phyloP scores from a whole-genome alignment of 768 basidiomycete genomes.

The Termitomyces sp. region DNA sequence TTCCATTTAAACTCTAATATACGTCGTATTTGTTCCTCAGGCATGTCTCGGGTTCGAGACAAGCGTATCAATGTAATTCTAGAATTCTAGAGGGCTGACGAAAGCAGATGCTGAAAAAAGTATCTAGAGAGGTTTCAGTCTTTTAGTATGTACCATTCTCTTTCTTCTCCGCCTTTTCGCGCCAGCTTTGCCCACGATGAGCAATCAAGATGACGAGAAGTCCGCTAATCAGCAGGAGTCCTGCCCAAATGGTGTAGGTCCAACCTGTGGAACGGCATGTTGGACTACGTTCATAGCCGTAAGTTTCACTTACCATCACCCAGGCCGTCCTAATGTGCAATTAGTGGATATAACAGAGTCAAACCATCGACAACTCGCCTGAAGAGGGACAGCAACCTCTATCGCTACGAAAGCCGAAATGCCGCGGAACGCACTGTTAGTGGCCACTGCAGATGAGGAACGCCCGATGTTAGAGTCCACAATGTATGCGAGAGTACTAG shows the following conservation, averaged over 20 bases:
- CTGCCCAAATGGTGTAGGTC: conserved; percentile 62
- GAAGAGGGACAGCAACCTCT: conserved; percentile 71
- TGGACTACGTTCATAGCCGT: not conserved
- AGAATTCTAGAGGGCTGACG: not conserved
- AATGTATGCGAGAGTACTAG: conserved; percentile 74
- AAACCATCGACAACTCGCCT: conserved; percentile 32
- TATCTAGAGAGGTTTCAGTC: not conserved
- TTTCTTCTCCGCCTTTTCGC: conserved; percentile 44
- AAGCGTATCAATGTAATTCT: no score
- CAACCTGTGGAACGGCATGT: conserved; percentile 32
- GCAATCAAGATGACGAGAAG: conserved; percentile 55
- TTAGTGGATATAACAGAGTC: not conserved
- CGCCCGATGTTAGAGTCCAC: conserved; percentile 85
- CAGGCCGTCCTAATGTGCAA: conserved; percentile 42
- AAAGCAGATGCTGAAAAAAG: no score
- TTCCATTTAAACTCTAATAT: no score
- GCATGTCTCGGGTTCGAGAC: no score
- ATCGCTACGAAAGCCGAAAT: conserved; percentile 60
- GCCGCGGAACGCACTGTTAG: conserved; percentile 76
- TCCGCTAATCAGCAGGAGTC: conserved; percentile 46
- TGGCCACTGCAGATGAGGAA: conserved; percentile 69
- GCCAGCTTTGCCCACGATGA: conserved; percentile 56
- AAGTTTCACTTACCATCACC: conserved; percentile 58
- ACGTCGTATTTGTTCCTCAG: no score
- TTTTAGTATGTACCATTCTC: conserved; percentile 25